Evolutionary conservation across 1,284 basidiomycete species (phyloP), one percentile per base, ranked within the genome.

Genomic region (Tilletia setariae): DNA sequence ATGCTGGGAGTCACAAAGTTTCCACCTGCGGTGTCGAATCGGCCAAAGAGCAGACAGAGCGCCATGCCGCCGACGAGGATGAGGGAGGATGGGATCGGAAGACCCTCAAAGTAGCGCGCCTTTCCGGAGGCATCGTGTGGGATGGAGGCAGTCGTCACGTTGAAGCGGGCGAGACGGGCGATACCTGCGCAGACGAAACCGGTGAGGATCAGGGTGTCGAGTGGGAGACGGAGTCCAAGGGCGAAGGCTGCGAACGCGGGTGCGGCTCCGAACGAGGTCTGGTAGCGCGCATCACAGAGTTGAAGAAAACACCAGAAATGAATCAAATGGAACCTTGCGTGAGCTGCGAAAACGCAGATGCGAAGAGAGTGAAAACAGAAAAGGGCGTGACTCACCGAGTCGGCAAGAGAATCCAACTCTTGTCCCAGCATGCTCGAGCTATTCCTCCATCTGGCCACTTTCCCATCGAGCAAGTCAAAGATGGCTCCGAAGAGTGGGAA

Each of bases 391-490:
- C 90, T 67, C 78, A 93, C 92, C 83, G 97, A 86, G 84, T 99
- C 96, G 30, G 96, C 96, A 67, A 99, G 86, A 83, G 91, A 93
- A 85, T 99, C 96, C 67, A 99, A 87, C 83, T 99, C 96, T 84
- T 99, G 96, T 0, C 96, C 96, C n/a, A 99, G 86, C 89, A 99
- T 90, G 76, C 91, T 94, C 70, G 89, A 91, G 68, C 92, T 92
- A 72, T 93, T 94, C 82, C 93, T 89, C 94, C 94, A 98, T 73
- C 96, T 86, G 21, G 96, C 96, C 35, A 99, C 93, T 84, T 97
- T 98, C 67, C 96, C 96, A 82, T 99, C 96, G 62, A 98, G 85
- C 74, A 96, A 93, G 84, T 99, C 96, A 84, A 99, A 99, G 85
- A 96, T 90, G 75, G 97, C 90, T n/a, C 96, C 96, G 30, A 91